Evolutionary conservation across 768 basidiomycete species (phyloP).

Genomic region (Boletales sp.): DNA sequence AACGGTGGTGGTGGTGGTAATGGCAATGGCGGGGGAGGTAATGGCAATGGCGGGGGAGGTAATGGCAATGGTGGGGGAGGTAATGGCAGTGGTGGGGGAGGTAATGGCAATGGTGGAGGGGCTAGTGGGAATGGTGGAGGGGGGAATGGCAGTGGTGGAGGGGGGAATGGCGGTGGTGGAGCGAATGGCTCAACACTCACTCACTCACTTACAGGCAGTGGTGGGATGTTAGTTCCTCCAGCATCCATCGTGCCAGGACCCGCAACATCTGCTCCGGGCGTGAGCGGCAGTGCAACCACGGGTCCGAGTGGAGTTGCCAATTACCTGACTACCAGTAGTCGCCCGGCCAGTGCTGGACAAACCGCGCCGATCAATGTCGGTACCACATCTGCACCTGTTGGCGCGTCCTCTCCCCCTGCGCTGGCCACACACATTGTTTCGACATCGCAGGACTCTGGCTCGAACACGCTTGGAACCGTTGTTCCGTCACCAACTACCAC

Average conservation of each 20-base stretch:
- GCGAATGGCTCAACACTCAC: background rate
- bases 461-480: slow-evolving; percentile 9
- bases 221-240: background rate
- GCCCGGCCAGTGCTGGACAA: background rate
- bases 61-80: background rate
- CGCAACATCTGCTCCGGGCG: background rate
- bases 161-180: slow-evolving; percentile 1
- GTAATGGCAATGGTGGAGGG: no score
- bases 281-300: background rate
- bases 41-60: background rate
- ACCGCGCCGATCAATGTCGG: background rate
- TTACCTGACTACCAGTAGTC: background rate
- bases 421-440: background rate
- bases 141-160: background rate
- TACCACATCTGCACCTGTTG: background rate
- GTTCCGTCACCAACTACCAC: slow-evolving; percentile 11
- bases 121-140: no score
- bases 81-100: background rate
- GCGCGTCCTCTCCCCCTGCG: background rate
- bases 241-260: background rate
- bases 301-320: no score
- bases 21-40: background rate
- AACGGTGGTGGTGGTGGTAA: background rate
- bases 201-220: background rate
- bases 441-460: slow-evolving; percentile 9